Evolutionary conservation across 768 basidiomycete genomes (phyloP), one percentile per base, ranked within the genome.

Genomic region (Asterophora parasitica): DNA sequence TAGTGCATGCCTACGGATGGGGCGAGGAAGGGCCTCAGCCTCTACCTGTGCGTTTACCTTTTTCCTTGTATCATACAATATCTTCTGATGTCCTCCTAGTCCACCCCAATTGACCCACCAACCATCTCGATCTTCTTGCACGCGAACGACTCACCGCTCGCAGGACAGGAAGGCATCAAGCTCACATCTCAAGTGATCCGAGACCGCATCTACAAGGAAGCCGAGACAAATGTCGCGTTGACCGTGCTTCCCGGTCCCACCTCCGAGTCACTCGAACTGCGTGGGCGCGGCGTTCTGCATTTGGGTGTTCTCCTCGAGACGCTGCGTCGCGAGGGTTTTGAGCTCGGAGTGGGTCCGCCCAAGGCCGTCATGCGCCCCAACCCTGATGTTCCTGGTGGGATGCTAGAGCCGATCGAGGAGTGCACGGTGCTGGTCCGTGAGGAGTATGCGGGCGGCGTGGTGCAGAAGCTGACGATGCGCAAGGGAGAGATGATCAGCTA

Each of bases 271-370:
- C 63, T 77, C 27, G 75, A 76, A 58, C 65, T 77, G 1, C 71
- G 74, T 23, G 75, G 75, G 1, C 64, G 74, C 8, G 75, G 74
- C 20, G 74, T 77, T 20, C 64, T 76, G 8, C 74, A 76, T 49
- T 70, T 77, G n/a, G 74, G 75, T 13, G 73, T 77, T 19, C 67
- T 77, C 1, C 67, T 77, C 33, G 75, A 77, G 54, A 75, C 68
- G 0, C 63, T 77, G 7, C 72, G 75, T 10, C 60, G 74, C 4
- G 75, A 77, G 59, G 75, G 75, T 27, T 77, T 69, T 54, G 75
- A 77, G 56, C 58, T 77, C 11, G 61, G 62, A 15, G 65, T 77
- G 6, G 74, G 74, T 0, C 68, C 74, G 0, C 75, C 75, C n/a
- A 76, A 75, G 54, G 74, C 75, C 8, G 71, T 77, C 40, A 67